Evolutionary conservation across 495 filamentous ascomycete species (phyloP), one percentile per base, ranked within the genome.

Genomic region (Penicillium chermesinum): DNA sequence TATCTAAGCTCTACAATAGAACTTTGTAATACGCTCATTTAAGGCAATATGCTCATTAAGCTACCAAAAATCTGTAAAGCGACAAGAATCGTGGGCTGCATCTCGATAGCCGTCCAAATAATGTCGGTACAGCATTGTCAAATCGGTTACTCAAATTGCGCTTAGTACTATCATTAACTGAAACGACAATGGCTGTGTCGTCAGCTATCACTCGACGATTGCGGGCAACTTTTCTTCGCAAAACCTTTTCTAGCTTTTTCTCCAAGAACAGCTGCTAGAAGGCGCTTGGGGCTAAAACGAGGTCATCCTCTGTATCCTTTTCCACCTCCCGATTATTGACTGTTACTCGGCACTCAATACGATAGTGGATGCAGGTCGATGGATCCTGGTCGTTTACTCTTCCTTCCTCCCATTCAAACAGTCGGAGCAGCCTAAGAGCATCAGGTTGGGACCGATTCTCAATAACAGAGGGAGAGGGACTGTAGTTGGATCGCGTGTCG

Each of bases 301-400:
- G 7, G 30, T 64, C 49, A 43, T 49, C 41, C 43, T 66, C 65
- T 14, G 57, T 67, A 36, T 66, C 58, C 45, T 52, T 53, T 18
- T 44, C 36, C 7, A 67, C 48, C 19, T 34, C 39, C 49, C 54
- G 51, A 12, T 64, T 64, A 19, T 65, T 64, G 15, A 70, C 18
- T 25, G 44, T 49, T 9, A 68, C 49, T 47, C 58, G 58, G 62
- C 56, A 70, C 46, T 66, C 63, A 41, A 70, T 69, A 14, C 49
- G 53, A 41, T 68, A 71, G 49, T 67, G 57, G 38, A 69, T 59
- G 54, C 41, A 66, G 45, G 19, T 63, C 33, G 58, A 64, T 38
- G 49, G 51, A 27, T 63, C 39, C 49, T 70, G 52, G 39, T 68
- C 41, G 41, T 70, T 67, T 2, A 22, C 37, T 27, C 37, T 57